Conservation (phyloP, 495 filamentous ascomycete genomes). For the Trichodelitschia bisporula region DNA sequence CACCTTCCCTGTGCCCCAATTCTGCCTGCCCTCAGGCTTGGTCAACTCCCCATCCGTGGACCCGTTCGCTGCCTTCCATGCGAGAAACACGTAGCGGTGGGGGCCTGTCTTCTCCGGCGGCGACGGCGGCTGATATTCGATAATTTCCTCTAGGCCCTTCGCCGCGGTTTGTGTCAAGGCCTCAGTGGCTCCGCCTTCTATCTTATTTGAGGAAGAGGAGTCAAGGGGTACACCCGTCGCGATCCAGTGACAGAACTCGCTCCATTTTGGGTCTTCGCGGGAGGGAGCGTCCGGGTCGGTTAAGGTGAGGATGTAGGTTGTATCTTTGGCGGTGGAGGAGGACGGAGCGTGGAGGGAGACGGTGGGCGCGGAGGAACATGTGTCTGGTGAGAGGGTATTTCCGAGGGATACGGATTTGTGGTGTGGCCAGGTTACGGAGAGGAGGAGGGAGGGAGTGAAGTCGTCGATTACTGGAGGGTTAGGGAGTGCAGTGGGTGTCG, state of each 20-base stretch:
- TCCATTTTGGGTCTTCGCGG: slow-evolving; percentile 35
- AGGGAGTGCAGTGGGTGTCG: too few relatives aligned
- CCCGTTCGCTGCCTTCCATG: slow-evolving; percentile 21
- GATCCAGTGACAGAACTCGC: slow-evolving; percentile 55
- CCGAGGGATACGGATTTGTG: slow-evolving; percentile 25
- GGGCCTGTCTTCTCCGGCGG: slow-evolving; percentile 40
- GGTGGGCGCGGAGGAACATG: slow-evolving; percentile 24
- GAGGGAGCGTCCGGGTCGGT: slow-evolving; percentile 52
- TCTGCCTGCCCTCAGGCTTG: slow-evolving; percentile 30
- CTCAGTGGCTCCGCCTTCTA: background rate
- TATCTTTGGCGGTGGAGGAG: slow-evolving; percentile 4
- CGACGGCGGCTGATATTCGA: slow-evolving; percentile 32
- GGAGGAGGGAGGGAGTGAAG: slow-evolving; percentile 28
- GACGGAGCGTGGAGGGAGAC: slow-evolving; percentile 17
- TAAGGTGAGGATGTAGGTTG: slow-evolving; percentile 23
- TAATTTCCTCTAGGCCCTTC: slow-evolving; percentile 17
- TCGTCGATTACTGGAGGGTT: slow-evolving; percentile 34
- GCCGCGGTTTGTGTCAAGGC: slow-evolving; percentile 7
- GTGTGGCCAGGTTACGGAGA: slow-evolving; percentile 25
- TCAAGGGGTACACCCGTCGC: slow-evolving; percentile 19
- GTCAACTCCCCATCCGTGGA: slow-evolving; percentile 19
- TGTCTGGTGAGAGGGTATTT: slow-evolving; percentile 30
- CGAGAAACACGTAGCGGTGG: slow-evolving; percentile 43
- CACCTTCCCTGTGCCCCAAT: slow-evolving; percentile 33
- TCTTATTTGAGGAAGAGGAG: slow-evolving; percentile 4